Evolutionary conservation across 306 rosid species (phyloP), one percentile per base, ranked within the genome.

Genomic region (Lotus japonicus): DNA sequence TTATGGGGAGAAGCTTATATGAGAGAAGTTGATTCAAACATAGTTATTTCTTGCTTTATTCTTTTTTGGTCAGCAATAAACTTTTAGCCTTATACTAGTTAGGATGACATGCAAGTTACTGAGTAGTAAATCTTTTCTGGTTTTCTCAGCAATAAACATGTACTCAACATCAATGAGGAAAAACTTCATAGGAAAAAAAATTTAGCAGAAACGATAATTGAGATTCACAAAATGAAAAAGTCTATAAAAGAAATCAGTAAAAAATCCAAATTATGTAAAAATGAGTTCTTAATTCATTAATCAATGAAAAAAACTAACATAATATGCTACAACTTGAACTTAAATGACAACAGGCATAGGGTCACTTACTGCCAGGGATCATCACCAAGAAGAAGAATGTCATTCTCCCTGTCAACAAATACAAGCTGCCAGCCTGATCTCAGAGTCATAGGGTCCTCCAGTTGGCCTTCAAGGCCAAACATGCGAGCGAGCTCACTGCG

Each of bases 341-440:
- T 19, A 11, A 36, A 50, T 23, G 55, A 17, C 21, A 11, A 31
- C 42, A 1, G 35, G 50, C 8, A 60, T 45, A 50, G n/a, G 64
- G 9, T 10, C 63, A 84, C 92, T 87, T 82, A 87, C 92, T 87
- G 92, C 92, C 92, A 87, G 56, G 92, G 92, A 77, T 87, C 92
- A 62, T 91, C 97, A 33, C 97, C 97, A 8, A 91, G 96, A 78
- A 91, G 97, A 83, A 91, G 97, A 70, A 91, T 80, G 71, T 91
- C 97, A 76, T 84, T 88, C 92, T 91, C 97, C 85, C 91, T 85
- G 86, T 91, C 97, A 63, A 91, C 91, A 48, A 91, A 91, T 86
- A 91, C 97, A 91, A 91, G 97, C 97, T 91, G 97, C 97, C 97
- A 91, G 97, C 97, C 97, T 91, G 97, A 91, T 91, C 97, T 91